These are phyloP conservation scores for Daldinia decipiens DNA, from an alignment of 495 filamentous ascomycete species.

Conservation along the genomic window DNA sequence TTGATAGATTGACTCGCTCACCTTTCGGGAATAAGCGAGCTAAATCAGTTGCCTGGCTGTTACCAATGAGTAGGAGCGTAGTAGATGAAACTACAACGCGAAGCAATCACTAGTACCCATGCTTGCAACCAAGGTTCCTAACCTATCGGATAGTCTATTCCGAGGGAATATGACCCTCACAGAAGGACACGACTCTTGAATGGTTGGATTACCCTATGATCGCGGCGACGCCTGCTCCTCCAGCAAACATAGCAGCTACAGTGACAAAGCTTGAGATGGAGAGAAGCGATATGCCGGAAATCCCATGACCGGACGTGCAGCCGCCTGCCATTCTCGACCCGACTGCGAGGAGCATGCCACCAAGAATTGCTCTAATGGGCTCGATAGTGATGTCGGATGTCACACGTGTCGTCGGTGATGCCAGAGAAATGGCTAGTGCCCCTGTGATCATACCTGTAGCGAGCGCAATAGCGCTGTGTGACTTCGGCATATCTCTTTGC, in stretches of 20 bases:
- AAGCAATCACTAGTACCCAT: background rate
- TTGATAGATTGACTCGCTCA: conserved; percentile 1
- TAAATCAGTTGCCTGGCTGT: background rate
- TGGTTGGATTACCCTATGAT: conserved; percentile 19
- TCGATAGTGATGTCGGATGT: conserved; percentile 37
- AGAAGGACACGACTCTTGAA: background rate
- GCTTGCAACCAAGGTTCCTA: background rate
- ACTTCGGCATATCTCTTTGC: conserved; percentile 44
- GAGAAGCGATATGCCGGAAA: conserved; percentile 63
- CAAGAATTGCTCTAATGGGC: conserved; percentile 53
- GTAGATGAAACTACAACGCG: background rate
- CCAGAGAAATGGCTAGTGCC: conserved; percentile 47
- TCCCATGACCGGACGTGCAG: conserved; percentile 69
- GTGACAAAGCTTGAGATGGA: conserved; percentile 64
- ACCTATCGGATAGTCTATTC: background rate
- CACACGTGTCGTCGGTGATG: conserved; percentile 43
- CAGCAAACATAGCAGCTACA: conserved; percentile 60
- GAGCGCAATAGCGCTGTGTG: conserved; percentile 54
- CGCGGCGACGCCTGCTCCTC: conserved; percentile 46
- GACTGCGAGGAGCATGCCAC: conserved; percentile 62
- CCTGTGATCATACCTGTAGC: conserved; percentile 57
- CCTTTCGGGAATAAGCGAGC: background rate
- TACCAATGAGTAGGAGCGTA: conserved; percentile 1
- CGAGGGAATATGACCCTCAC: background rate
- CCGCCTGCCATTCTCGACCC: conserved; percentile 66